phyloP scores from a whole-genome alignment of 2,329 filamentous ascomycete genomes.

The Pseudonectria foliicola region DNA sequence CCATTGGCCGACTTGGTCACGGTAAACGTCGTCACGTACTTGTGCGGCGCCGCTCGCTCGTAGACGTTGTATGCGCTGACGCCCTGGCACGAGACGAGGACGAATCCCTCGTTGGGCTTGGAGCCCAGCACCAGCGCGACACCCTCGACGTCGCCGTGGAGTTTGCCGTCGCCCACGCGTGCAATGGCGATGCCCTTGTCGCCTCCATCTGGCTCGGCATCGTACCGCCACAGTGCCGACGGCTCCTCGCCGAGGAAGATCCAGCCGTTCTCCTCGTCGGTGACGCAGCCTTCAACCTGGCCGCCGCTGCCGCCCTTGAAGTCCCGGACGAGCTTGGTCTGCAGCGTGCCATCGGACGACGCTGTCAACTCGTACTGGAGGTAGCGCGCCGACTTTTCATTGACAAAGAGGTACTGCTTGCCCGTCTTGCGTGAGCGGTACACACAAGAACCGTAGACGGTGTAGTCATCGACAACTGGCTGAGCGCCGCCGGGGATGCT shows the following conservation, averaged over 20 bases:
- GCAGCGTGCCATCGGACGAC: slow-evolving; percentile 32
- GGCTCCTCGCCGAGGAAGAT: slow-evolving; percentile 47
- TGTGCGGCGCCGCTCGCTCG: slow-evolving; percentile 39
- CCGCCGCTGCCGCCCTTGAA: slow-evolving; percentile 44
- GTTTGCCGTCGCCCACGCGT: slow-evolving; percentile 37
- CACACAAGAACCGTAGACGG: slow-evolving; percentile 45
- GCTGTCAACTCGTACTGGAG: slow-evolving; percentile 44
- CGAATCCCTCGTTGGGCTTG: slow-evolving; percentile 36
- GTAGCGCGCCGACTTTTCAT: slow-evolving; percentile 46
- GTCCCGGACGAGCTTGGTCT: slow-evolving; percentile 41
- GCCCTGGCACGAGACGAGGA: slow-evolving; percentile 46
- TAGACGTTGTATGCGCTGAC: slow-evolving; percentile 47
- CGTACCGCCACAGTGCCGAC: slow-evolving; percentile 44
- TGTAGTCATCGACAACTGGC: slow-evolving; percentile 36
- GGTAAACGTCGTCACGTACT: slow-evolving; percentile 42
- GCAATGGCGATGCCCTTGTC: slow-evolving; percentile 30
- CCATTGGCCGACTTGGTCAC: slow-evolving; percentile 34
- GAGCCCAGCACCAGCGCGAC: slow-evolving; percentile 42
- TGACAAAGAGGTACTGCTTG: slow-evolving; percentile 48
- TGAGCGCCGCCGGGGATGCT: slow-evolving; percentile 39
- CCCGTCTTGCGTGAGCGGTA: slow-evolving; percentile 40
- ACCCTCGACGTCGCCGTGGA: slow-evolving; percentile 48
- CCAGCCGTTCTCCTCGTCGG: slow-evolving; percentile 43
- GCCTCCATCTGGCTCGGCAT: slow-evolving; percentile 39
- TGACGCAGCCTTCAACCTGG: slow-evolving; percentile 48